A percentile compares a stretch with the other conserved stretches of the same genome.
These are phyloP conservation scores for Pythium coloratum DNA, from an alignment of 352 stramenopile species.

Conservation along the genomic window DNA sequence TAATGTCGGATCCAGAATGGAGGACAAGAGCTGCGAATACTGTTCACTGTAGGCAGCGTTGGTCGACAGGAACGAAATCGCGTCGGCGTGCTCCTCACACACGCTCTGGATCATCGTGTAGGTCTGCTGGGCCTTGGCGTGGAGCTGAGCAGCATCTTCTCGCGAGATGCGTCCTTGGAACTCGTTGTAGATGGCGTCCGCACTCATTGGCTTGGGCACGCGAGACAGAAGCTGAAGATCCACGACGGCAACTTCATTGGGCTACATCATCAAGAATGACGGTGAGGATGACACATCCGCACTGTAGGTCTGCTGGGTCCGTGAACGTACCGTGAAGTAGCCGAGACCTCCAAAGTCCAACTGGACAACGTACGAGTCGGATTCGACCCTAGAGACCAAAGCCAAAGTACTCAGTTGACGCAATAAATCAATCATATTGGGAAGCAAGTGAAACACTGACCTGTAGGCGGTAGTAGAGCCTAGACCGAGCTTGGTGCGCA, in stretches of 20 bases:
- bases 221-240: constrained; percentile 67
- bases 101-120: constrained; percentile 60
- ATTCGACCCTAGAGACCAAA: constrained; percentile 20
- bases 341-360: constrained; percentile 45
- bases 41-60: constrained; percentile 69
- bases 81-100: constrained; percentile 68
- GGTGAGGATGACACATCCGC: not conserved
- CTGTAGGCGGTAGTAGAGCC: constrained; percentile 29
- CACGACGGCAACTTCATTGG: constrained; percentile 52
- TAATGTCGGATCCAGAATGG: constrained; percentile 65
- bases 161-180: constrained; percentile 66
- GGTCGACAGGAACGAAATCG: constrained; percentile 76
- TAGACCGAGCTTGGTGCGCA: constrained; percentile 38
- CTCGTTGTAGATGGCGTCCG: constrained; percentile 60
- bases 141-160: constrained; percentile 58
- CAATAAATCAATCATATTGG: not conserved
- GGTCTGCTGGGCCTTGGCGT: constrained; percentile 47
- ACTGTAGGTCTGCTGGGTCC: not conserved
- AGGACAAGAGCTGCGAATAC: constrained; percentile 55
- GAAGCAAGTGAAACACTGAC: constrained; percentile 19
- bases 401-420: not conserved
- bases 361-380: constrained; percentile 42
- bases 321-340: constrained; percentile 34
- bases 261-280: constrained; percentile 9
- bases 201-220: constrained; percentile 67